Evolutionary conservation across 352 stramenopile species (phyloP).

Genomic region (Pythium guiyangense): DNA sequence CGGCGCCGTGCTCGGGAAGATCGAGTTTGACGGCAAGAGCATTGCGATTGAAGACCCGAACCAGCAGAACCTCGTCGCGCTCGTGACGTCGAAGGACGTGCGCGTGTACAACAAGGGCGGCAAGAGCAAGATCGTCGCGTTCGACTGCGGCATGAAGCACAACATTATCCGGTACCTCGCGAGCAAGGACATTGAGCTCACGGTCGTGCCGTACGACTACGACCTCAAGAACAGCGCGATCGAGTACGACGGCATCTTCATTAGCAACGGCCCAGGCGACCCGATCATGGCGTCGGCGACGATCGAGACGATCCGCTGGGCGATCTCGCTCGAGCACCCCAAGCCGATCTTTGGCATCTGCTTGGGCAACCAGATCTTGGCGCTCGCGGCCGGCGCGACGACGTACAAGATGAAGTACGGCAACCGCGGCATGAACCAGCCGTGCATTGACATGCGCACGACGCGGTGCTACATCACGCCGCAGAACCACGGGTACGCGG

Average conservation of each 20-base stretch:
- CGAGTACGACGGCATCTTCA: conserved; percentile 96
- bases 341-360: conserved; percentile 98
- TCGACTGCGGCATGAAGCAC: conserved; percentile 99
- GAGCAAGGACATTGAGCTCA: conserved; percentile 87
- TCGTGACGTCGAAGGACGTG: conserved; percentile 93
- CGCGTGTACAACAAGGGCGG: conserved; percentile 94
- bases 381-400: conserved; percentile 90
- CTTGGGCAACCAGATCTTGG: conserved; percentile 94
- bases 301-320: conserved; percentile 88
- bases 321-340: conserved; percentile 76
- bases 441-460: conserved; percentile 94
- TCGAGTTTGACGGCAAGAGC: conserved; percentile 31
- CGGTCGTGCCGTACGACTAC: conserved; percentile 96
- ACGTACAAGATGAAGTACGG: conserved; percentile 99
- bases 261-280: conserved; percentile 97
- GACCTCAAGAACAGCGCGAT: conserved; percentile 91
- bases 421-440: conserved; percentile 98
- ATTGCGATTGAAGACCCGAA: conserved; percentile 94
- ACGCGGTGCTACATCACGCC: conserved; percentile 97
- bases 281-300: conserved; percentile 92
- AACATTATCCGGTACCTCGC: conserved; percentile 98
- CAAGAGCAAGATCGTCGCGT: conserved; percentile 91
- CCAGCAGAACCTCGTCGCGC: conserved; percentile 89
- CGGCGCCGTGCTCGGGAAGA: conserved; percentile 79
- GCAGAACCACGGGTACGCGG: conserved; percentile 98